phyloP scores from a whole-genome alignment of 2,329 filamentous ascomycete species.

The Arthrobotrys musiformis region DNA sequence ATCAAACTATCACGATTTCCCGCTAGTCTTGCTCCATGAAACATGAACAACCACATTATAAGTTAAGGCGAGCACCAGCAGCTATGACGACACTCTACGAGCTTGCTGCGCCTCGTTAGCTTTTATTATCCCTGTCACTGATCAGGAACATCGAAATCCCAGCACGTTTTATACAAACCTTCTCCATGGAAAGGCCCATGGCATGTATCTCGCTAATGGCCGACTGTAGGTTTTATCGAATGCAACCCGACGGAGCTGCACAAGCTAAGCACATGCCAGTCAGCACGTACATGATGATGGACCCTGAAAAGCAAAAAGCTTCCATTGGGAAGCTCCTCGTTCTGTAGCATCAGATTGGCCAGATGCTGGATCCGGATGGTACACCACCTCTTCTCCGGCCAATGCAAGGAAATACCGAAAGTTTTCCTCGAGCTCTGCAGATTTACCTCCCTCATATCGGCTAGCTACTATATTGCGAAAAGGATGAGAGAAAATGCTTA shows the following conservation, averaged over 20 bases:
- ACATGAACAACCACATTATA: slow-evolving; percentile 8
- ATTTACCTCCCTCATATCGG: not conserved
- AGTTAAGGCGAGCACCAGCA: slow-evolving; percentile 1
- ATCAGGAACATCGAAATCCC: slow-evolving; percentile 1
- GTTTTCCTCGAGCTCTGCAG: not conserved
- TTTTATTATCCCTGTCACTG: not conserved
- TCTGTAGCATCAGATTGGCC: not conserved
- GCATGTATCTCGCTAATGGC: slow-evolving; percentile 14
- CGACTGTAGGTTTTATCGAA: slow-evolving; percentile 4
- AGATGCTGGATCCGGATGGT: not conserved
- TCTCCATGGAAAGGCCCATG: not conserved
- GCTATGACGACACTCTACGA: slow-evolving; percentile 37
- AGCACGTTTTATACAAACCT: not conserved
- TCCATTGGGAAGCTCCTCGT: slow-evolving; percentile 3
- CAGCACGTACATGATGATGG: not conserved
- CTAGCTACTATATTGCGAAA: not conserved
- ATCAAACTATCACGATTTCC: slow-evolving; percentile 31
- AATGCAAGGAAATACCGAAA: not conserved
- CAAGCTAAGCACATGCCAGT: not conserved
- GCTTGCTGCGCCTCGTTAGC: slow-evolving; percentile 12
- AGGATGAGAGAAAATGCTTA: not conserved
- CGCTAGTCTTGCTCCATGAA: slow-evolving; percentile 28
- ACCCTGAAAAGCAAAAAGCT: slow-evolving; percentile 14
- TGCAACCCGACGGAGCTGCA: slow-evolving; percentile 17
- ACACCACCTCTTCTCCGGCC: not conserved